Evolutionary conservation across 345 rosid genomes (phyloP).

Genomic region (Sapria himalayana): DNA sequence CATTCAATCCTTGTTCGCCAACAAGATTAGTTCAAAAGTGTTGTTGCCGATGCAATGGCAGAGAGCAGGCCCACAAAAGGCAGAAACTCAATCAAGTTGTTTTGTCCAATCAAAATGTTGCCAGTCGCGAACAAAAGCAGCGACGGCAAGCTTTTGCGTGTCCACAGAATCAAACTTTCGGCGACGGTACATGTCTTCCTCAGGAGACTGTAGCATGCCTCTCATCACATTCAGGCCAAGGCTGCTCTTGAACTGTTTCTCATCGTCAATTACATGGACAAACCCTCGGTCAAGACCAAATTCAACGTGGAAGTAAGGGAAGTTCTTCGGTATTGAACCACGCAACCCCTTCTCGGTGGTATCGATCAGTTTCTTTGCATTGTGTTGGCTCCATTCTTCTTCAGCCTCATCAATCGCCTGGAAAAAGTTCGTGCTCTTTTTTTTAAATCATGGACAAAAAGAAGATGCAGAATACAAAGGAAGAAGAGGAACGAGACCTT

Average conservation of each 20-base stretch:
- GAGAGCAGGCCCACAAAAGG: not conserved
- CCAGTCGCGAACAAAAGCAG: slow-evolving; percentile 41
- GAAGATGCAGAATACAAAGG: not conserved
- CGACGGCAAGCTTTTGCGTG: slow-evolving; percentile 43
- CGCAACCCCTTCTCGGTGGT: slow-evolving; percentile 73
- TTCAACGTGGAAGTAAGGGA: slow-evolving; percentile 89
- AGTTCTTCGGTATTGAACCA: slow-evolving; percentile 68
- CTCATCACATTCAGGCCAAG: slow-evolving; percentile 76
- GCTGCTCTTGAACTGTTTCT: slow-evolving; percentile 55
- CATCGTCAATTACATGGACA: slow-evolving; percentile 91
- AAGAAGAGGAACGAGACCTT: slow-evolving; percentile 19
- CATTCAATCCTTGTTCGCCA: too few species aligned
- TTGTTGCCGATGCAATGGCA: not conserved
- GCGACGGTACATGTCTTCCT: slow-evolving; percentile 78
- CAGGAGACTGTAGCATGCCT: slow-evolving; percentile 59
- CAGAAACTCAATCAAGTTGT: slow-evolving; percentile 29
- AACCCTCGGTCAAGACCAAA: slow-evolving; percentile 66
- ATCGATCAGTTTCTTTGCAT: slow-evolving; percentile 78
- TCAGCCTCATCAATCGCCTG: slow-evolving; percentile 96
- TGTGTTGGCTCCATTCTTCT: slow-evolving; percentile 97
- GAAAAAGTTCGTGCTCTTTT: not conserved
- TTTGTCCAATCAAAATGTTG: slow-evolving; percentile 84
- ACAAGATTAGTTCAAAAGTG: too few species aligned
- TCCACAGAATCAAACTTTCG: slow-evolving; percentile 46
- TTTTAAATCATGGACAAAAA: too few species aligned